Conservation (phyloP, 768 basidiomycete genomes). For the Basidioascus undulatus region DNA sequence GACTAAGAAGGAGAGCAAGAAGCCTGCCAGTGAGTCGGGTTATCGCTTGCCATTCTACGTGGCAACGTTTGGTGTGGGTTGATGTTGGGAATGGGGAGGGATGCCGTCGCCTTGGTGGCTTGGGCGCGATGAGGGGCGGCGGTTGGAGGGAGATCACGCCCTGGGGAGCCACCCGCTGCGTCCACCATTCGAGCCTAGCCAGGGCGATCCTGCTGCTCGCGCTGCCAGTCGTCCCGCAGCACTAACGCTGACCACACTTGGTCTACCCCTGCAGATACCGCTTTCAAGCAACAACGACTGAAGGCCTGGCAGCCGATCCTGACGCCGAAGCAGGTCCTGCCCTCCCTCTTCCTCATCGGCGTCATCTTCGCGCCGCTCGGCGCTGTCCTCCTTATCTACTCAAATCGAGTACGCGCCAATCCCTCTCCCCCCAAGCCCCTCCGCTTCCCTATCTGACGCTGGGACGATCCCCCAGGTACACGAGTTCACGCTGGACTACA, state of each 20-base stretch:
- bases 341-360: conserved; percentile 83
- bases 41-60: not conserved
- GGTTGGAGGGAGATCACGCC: not conserved
- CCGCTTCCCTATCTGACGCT: not conserved
- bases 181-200: not conserved
- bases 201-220: not conserved
- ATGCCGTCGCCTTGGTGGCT: not conserved
- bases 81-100: not conserved
- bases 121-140: not conserved
- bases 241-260: conserved; percentile 4
- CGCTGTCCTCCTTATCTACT: conserved; percentile 47
- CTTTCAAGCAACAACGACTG: conserved; percentile 96
- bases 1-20: conserved; percentile 18
- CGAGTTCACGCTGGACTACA: conserved; percentile 88
- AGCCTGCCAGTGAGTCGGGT: conserved; percentile 19
- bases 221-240: not conserved
- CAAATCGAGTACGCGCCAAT: conserved; percentile 25
- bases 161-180: not conserved
- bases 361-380: conserved; percentile 91
- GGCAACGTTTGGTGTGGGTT: not conserved
- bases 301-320: conserved; percentile 99
- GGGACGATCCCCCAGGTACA: conserved; percentile 38
- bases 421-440: not conserved
- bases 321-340: conserved; percentile 89
- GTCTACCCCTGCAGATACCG: conserved; percentile 42